Percentiles rank a stretch among this genome's conserved stretches.
Evolutionary conservation across 2,329 filamentous ascomycete genomes (phyloP).

Genomic region (Capronia americana): DNA sequence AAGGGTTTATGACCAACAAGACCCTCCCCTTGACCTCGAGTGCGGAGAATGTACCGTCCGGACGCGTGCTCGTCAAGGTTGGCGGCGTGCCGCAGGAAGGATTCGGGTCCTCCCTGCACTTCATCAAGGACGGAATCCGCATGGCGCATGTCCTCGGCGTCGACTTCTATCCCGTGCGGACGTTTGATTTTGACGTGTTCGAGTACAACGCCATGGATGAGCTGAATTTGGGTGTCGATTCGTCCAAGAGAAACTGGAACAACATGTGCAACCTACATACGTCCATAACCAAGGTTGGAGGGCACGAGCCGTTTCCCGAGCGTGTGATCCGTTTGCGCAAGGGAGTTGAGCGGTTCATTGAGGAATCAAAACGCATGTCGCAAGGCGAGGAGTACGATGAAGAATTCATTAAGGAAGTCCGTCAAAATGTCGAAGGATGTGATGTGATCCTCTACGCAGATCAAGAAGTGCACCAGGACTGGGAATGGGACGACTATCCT

Average conservation of each 20-base stretch:
- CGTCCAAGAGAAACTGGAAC: conserved; percentile 11
- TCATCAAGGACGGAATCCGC: conserved; percentile 11
- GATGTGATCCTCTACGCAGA: conserved; percentile 12
- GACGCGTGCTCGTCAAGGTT: conserved; percentile 11
- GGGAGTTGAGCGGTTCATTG: conserved; percentile 11
- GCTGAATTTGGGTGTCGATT: conserved; percentile 8
- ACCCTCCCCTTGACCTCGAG: background rate
- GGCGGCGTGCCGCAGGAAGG: conserved; percentile 10
- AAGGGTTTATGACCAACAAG: background rate
- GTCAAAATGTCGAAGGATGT: conserved; percentile 1
- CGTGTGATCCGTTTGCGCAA: conserved; percentile 4
- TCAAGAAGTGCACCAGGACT: conserved; percentile 9
- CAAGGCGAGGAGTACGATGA: conserved; percentile 8
- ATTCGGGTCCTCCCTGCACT: conserved; percentile 9
- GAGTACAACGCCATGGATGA: conserved; percentile 15
- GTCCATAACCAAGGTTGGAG: conserved; percentile 10
- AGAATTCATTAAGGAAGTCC: background rate
- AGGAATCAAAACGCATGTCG: background rate
- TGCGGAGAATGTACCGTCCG: background rate
- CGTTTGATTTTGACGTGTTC: conserved; percentile 12
- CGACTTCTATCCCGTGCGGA: conserved; percentile 7
- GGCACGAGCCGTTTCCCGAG: conserved; percentile 10
- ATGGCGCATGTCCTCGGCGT: conserved; percentile 7
- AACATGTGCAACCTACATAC: conserved; percentile 13
- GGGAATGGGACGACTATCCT: conserved; percentile 7